phyloP scores from a whole-genome alignment of 768 basidiomycete species.

The Rubroboletus satanas region DNA sequence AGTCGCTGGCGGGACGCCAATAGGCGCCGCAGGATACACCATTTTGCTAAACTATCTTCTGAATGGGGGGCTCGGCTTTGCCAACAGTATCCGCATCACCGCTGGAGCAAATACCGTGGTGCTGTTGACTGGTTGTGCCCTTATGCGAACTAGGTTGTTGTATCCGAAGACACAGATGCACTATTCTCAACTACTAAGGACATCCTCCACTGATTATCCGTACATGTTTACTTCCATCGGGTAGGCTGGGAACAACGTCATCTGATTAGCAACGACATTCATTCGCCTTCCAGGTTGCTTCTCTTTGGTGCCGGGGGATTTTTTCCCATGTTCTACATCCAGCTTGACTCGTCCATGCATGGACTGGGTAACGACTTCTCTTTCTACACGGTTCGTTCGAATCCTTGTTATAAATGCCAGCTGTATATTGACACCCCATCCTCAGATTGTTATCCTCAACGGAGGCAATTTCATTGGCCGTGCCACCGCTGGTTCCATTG shows the following conservation, averaged over 20 bases:
- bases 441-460: conserved; percentile 38
- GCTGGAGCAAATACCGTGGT: conserved; percentile 39
- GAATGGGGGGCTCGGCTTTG: conserved; percentile 31
- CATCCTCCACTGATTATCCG: conserved; percentile 21
- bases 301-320: conserved; percentile 22
- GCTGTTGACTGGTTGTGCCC: conserved; percentile 31
- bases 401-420: neutral
- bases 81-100: conserved; percentile 42
- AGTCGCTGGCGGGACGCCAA: conserved; percentile 35
- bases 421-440: neutral
- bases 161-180: conserved; percentile 9
- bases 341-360: conserved; percentile 50
- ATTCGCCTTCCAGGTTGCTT: conserved; percentile 9
- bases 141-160: conserved; percentile 40
- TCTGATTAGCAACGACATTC: neutral
- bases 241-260: conserved; percentile 5
- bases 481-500: conserved; percentile 34
- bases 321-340: conserved; percentile 44
- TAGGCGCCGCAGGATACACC: conserved; percentile 22
- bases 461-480: conserved; percentile 36
- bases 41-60: conserved; percentile 29
- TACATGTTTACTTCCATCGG: conserved; percentile 24
- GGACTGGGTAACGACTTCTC: conserved; percentile 44
- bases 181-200: conserved; percentile 19
- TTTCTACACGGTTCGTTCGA: conserved; percentile 47